Base-by-base conservation (phyloP, 148 eudicot genomes). In the Cornus kousa region DNA sequence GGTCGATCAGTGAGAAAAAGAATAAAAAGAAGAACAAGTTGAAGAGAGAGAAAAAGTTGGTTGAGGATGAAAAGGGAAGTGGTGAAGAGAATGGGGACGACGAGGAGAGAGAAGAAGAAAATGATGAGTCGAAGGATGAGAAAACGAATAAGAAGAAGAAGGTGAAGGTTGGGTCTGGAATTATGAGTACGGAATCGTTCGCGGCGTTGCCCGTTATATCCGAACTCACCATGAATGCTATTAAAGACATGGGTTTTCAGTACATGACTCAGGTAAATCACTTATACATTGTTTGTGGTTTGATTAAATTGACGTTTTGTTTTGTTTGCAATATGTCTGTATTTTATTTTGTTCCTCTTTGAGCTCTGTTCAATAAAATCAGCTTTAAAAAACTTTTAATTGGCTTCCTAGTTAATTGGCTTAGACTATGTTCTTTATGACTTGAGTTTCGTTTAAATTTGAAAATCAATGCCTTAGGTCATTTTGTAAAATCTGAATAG, bases 241-340 rank as follows among this genome's bases (percentile, higher is more conserved):
- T 91, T 66, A 75, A 79, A 43, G 90, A 90, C 13, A 83, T 90
- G 80, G 87, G 89, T 0, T 95, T 91, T 64, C 69, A 84, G 69
- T 83, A 80, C 80, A 85, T 93, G 95, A 95, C 98, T 85, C 90
- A 95, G 96, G 98, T 95, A 59, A 66, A 59, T 31, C 8, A 48
- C 40, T 66, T 66, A 2, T 9, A 48, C 24, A 40, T 10, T 2
- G 7, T 20, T 50, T 60, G 60, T 57, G 48, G 39, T 70, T 78
- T 16, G 1, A 46, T 19, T 71, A 2, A 53, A 12, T 53, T 53
- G 59, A 11, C n/a, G n/a, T n/a, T n/a, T n/a, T 53, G 14, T 2
- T 53, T 53, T 53, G 59, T 53, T 53, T 53, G 59, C 6, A 14
- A 53, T 53, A 11, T 53, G 14, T 11, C 19, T 53, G 59, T 53